Evolutionary conservation across 2,329 filamentous ascomycete genomes (phyloP).

Genomic region (Xylaria hypoxylon): DNA sequence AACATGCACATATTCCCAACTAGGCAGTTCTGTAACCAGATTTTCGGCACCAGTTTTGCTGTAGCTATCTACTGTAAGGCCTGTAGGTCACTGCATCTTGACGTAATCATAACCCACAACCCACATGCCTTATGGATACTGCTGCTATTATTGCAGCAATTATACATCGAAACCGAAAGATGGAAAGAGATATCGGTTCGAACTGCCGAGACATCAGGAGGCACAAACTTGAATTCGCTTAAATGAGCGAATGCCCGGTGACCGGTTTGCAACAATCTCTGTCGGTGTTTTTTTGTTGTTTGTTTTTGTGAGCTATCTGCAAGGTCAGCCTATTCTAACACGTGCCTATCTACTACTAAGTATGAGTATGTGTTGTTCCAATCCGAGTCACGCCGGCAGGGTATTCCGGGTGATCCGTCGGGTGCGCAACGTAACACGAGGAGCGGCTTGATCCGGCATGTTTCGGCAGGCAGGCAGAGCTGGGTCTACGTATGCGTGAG

Average conservation of each 20-base stretch:
- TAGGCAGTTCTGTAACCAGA: conserved; percentile 14
- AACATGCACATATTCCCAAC: conserved; percentile 32
- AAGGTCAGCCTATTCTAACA: conserved; percentile 22
- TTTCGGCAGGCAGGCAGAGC: conserved; percentile 30
- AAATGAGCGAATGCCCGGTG: conserved; percentile 3
- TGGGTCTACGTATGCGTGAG: conserved; percentile 15
- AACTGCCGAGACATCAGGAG: conserved; percentile 4
- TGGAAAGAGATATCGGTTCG: neutral
- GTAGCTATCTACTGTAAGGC: too few species aligned
- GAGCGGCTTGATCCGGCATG: conserved; percentile 27
- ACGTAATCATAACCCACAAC: conserved; percentile 25
- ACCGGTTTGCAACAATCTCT: neutral
- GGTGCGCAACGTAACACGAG: conserved; percentile 13
- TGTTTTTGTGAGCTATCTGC: neutral
- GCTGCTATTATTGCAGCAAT: conserved; percentile 9
- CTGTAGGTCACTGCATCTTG: conserved; percentile 11
- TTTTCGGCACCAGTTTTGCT: neutral
- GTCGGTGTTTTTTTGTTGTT: conserved; percentile 2
- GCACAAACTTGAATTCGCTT: conserved; percentile 14
- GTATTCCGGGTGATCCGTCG: conserved; percentile 27
- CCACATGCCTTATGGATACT: neutral
- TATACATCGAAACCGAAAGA: conserved; percentile 12
- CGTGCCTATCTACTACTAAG: too few species aligned
- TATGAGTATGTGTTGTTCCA: conserved; percentile 1
- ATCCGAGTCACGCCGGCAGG: conserved; percentile 22